Percentiles rank a stretch among this genome's conserved stretches.
Conservation (phyloP, 1,284 basidiomycete species). For the Tranzscheliella williamsii region DNA sequence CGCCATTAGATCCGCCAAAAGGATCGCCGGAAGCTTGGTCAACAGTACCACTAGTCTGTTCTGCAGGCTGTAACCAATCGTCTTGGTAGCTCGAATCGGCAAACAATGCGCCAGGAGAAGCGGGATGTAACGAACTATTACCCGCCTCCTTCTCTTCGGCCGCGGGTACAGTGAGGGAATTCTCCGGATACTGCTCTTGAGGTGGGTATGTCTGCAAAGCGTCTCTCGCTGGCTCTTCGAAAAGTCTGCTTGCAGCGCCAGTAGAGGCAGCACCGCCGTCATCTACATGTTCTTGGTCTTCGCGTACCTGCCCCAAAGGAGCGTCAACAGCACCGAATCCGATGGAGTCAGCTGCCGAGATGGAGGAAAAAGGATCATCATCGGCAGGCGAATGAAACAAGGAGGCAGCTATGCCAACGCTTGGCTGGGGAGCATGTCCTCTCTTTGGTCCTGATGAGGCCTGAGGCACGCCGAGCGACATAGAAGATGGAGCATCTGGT, state of each 20-base stretch:
- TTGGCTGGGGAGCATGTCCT: conserved; percentile 40
- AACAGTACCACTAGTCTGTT: conserved; percentile 3
- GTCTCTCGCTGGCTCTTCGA: conserved; percentile 5
- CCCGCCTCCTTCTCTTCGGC: no score
- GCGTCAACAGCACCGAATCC: conserved; percentile 12
- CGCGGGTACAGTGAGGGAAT: conserved; percentile 5
- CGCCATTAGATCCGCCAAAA: conserved; percentile 12
- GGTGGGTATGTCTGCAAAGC: conserved; percentile 7
- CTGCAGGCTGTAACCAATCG: conserved; percentile 28
- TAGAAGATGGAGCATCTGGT: conserved; percentile 1
- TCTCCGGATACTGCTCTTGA: not conserved
- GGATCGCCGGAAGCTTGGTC: conserved; percentile 6
- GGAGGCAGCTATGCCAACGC: conserved; percentile 49
- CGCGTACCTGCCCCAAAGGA: conserved; percentile 7
- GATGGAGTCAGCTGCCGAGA: conserved; percentile 3
- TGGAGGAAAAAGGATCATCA: conserved; percentile 45
- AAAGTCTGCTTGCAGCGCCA: not conserved
- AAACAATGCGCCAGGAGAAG: conserved; percentile 30
- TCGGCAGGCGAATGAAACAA: conserved; percentile 48
- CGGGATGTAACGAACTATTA: conserved; percentile 14
- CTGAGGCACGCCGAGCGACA: no score
- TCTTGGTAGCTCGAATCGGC: conserved; percentile 30
- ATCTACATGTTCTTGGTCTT: conserved; percentile 9
- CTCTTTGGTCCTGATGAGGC: conserved; percentile 6
- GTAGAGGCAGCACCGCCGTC: not conserved